Evolutionary conservation across 2,329 filamentous ascomycete species (phyloP), one percentile per base, ranked within the genome.

Genomic region (Phialophora verrucosa): DNA sequence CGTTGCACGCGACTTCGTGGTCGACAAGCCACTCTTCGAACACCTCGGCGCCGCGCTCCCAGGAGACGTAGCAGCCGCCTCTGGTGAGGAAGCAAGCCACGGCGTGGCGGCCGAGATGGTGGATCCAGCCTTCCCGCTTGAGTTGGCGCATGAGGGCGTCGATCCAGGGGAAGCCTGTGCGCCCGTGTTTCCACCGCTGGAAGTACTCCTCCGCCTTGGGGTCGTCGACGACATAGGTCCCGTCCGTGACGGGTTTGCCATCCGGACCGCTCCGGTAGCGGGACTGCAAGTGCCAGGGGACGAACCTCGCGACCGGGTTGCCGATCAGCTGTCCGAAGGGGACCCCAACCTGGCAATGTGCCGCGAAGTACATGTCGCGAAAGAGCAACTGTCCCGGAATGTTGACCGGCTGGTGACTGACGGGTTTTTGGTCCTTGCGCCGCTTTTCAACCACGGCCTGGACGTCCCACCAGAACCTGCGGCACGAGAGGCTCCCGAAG

Each of bases 311-410:
- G 69, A 89, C 79, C 0, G 83, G 76, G 72, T 93, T 93, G 42
- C 85, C 84, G 57, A 85, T 80, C 0, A 88, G 89, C 72, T 91
- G 89, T 0, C 79, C 82, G 71, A 91, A 93, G 0, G 80, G 73
- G 35, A 84, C 81, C 0, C 90, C 90, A 1, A 92, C 79, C 0
- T 85, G 83, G 0, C 90, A 89, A 74, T 93, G 90, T 0, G 90
- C 90, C 14, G 85, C 90, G 72, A 93, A 93, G 77, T 93, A 93
- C 91, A 93, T 93, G 74, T 93, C 91, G 17, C 91, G 84, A 76
- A 93, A 93, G 11, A 92, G 80, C 1, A 93, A 78, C 72, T 93
- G 91, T 2, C 91, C 91, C 0, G 84, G 88, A 17, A 93, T 76
- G 67, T 87, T 90, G n/a, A 86, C 87, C 0, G 91, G 91, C 0